Evolutionary conservation across 2,329 filamentous ascomycete genomes (phyloP).

Genomic region (Cladophialophora chaetospira): DNA sequence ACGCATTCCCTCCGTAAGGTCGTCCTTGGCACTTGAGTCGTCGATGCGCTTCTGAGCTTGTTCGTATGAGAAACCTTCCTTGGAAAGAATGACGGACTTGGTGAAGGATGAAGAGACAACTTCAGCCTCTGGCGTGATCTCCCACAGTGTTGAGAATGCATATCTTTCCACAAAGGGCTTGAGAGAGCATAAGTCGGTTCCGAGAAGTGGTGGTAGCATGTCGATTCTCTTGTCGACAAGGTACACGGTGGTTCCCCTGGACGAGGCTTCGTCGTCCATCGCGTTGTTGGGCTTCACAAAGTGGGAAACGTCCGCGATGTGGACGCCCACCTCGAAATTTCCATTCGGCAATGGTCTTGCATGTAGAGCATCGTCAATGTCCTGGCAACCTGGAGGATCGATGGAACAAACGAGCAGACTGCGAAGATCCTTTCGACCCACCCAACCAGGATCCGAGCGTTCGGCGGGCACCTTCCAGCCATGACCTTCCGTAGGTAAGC

Average conservation of each 20-base stretch:
- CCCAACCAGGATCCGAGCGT: constrained; percentile 82
- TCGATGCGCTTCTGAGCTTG: constrained; percentile 93
- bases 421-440: constrained; percentile 78
- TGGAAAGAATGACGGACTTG: constrained; percentile 95
- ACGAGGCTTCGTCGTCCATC: constrained; percentile 93
- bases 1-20: constrained; percentile 86
- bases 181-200: constrained; percentile 92
- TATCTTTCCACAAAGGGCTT: constrained; percentile 97
- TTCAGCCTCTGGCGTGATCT: constrained; percentile 80
- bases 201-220: constrained; percentile 95
- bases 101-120: constrained; percentile 86
- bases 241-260: constrained; percentile 94
- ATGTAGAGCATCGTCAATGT: constrained; percentile 97
- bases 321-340: constrained; percentile 93
- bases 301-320: constrained; percentile 98
- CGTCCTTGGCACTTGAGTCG: constrained; percentile 81
- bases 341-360: constrained; percentile 83
- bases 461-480: constrained; percentile 88
- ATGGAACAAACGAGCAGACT: constrained; percentile 93
- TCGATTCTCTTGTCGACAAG: constrained; percentile 98
- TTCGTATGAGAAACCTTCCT: constrained; percentile 97
- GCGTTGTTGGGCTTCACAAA: constrained; percentile 96
- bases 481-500: constrained; percentile 85
- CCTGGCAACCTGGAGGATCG: constrained; percentile 91
- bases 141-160: constrained; percentile 85